A percentile compares a stretch with the other conserved stretches of the same genome.
Evolutionary conservation across 768 basidiomycete genomes (phyloP).

Genomic region (Auriscalpium microsporum): DNA sequence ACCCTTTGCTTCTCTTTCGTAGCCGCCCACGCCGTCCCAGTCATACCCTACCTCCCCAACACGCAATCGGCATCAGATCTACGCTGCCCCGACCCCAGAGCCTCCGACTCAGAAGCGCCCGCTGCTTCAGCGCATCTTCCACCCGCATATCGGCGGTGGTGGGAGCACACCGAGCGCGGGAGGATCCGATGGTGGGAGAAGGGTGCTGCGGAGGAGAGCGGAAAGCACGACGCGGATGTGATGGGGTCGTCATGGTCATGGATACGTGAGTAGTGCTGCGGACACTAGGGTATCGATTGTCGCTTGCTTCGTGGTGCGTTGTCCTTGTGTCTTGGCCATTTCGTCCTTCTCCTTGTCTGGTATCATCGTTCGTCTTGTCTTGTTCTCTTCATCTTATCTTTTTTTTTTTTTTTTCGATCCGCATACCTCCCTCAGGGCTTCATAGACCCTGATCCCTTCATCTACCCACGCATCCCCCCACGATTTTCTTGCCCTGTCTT

Average conservation of each 20-base stretch:
- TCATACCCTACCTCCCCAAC: constrained; percentile 8
- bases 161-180: neutral
- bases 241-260: neutral
- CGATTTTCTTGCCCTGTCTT: too few relatives aligned
- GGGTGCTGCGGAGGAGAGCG: neutral
- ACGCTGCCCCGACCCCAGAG: neutral
- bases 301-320: too few relatives aligned
- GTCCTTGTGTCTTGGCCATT: too few relatives aligned
- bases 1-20: neutral
- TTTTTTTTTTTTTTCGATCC: too few relatives aligned
- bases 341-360: too few relatives aligned
- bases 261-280: too few relatives aligned
- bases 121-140: constrained; percentile 12
- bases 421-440: too few relatives aligned
- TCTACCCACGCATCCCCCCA: too few relatives aligned
- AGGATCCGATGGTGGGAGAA: neutral
- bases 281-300: too few relatives aligned
- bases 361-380: too few relatives aligned
- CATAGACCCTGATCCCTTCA: too few relatives aligned
- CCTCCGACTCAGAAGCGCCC: constrained; percentile 9
- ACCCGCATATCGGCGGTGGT: constrained; percentile 7
- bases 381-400: too few relatives aligned
- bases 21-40: constrained; percentile 7
- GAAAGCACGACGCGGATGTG: neutral
- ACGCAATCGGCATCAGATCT: neutral